A percentile compares a stretch with the other conserved stretches of the same genome.
Conservation (phyloP, 345 rosid species). For the Kandelia obovata region DNA sequence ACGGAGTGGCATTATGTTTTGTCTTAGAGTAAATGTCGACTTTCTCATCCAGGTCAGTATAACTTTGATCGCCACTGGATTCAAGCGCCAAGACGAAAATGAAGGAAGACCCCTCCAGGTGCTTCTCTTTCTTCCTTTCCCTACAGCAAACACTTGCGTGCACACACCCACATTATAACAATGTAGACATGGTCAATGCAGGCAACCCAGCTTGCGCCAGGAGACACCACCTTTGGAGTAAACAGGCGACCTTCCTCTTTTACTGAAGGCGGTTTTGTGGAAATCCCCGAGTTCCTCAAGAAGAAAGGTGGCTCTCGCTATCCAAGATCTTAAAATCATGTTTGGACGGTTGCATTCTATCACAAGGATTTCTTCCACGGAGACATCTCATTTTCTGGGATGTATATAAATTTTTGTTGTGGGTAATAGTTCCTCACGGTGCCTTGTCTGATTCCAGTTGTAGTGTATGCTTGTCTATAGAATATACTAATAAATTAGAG, state of each 20-base stretch:
- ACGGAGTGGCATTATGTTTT: background rate
- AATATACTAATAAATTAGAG: background rate
- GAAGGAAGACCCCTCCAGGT: slow-evolving; percentile 71
- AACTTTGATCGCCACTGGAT: slow-evolving; percentile 91
- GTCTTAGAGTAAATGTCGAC: background rate
- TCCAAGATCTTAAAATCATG: slow-evolving; percentile 56
- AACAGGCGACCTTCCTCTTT: slow-evolving; percentile 60
- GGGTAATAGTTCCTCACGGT: background rate
- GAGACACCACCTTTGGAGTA: slow-evolving; percentile 49
- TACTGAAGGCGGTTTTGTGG: slow-evolving; percentile 65
- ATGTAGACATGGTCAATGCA: slow-evolving; percentile 31
- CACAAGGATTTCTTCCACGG: too few species aligned
- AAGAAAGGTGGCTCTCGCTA: slow-evolving; percentile 87
- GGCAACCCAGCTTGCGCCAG: slow-evolving; percentile 49
- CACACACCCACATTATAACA: background rate
- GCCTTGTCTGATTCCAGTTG: background rate
- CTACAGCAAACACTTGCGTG: background rate
- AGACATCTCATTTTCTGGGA: background rate
- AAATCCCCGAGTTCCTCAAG: slow-evolving; percentile 92
- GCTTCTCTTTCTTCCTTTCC: background rate
- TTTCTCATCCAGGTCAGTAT: slow-evolving; percentile 61
- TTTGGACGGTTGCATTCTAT: background rate
- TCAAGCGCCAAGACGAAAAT: slow-evolving; percentile 80
- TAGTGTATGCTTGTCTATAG: background rate
- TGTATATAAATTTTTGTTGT: background rate